Percentiles rank a stretch among this genome's conserved stretches.
phyloP scores from a whole-genome alignment of 2,329 filamentous ascomycete genomes.

The Neobulgaria alba region DNA sequence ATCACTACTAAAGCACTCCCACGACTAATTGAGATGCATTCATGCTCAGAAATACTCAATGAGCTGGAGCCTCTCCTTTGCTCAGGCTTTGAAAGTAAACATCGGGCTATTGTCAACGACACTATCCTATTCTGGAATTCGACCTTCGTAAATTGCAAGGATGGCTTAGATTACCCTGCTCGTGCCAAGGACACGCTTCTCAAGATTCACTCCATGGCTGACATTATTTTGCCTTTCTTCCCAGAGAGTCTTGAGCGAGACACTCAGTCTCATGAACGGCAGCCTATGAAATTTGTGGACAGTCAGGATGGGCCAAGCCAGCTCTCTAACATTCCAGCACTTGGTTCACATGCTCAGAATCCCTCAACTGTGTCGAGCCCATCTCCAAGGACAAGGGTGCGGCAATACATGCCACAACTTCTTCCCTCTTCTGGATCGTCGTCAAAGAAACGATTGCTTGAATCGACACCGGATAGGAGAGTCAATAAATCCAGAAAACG shows the following conservation, averaged over 20 bases:
- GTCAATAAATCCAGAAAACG: slow-evolving; percentile 29
- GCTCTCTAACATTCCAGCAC: slow-evolving; percentile 6
- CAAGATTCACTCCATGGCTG: slow-evolving; percentile 46
- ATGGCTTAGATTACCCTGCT: slow-evolving; percentile 52
- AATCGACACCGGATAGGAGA: slow-evolving; percentile 28
- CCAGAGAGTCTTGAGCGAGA: slow-evolving; percentile 29
- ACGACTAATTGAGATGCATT: slow-evolving; percentile 31
- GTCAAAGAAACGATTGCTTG: slow-evolving; percentile 16
- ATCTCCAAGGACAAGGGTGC: slow-evolving; percentile 2
- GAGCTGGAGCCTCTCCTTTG: slow-evolving; percentile 47
- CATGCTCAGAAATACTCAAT: slow-evolving; percentile 34
- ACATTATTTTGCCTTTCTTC: slow-evolving; percentile 39
- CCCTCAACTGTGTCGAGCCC: background rate
- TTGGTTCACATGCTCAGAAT: background rate
- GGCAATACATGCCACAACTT: slow-evolving; percentile 18
- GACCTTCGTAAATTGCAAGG: slow-evolving; percentile 52
- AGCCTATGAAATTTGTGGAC: slow-evolving; percentile 33
- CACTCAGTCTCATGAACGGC: slow-evolving; percentile 22
- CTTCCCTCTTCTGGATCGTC: slow-evolving; percentile 3
- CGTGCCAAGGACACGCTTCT: slow-evolving; percentile 54
- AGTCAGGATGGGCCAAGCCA: slow-evolving; percentile 16
- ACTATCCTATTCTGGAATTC: slow-evolving; percentile 60
- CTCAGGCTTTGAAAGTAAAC: slow-evolving; percentile 51
- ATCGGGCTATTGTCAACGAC: slow-evolving; percentile 42
- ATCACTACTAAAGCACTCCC: slow-evolving; percentile 30